Percentiles rank a stretch among this genome's conserved stretches.
Evolutionary conservation across 1,139 yeast species (phyloP).

Genomic region (Candida pseudoviswanathii): DNA sequence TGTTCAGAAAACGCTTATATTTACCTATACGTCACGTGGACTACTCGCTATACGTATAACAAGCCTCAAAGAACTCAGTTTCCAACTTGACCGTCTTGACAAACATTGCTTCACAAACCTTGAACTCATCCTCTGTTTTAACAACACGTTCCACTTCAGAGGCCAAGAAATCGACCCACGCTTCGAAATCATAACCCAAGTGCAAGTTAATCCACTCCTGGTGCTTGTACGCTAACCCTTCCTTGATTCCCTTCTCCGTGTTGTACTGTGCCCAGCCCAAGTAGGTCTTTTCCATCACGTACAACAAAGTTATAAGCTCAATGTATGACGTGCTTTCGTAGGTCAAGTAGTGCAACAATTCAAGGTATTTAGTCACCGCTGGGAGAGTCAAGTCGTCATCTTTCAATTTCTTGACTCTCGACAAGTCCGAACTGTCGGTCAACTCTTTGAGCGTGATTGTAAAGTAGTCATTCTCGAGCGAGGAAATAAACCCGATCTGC

Average conservation of each 20-base stretch:
- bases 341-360: conserved; percentile 33
- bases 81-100: conserved; percentile 40
- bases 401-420: conserved; percentile 24
- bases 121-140: conserved; percentile 16
- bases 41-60: conserved; percentile 31
- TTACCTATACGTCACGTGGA: not conserved
- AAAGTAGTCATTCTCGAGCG: conserved; percentile 53
- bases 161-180: conserved; percentile 49
- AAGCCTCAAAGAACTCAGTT: conserved; percentile 47
- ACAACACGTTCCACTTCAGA: conserved; percentile 45
- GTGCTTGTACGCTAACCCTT: conserved; percentile 42
- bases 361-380: conserved; percentile 41
- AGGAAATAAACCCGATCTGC: conserved; percentile 53
- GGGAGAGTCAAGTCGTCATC: conserved; percentile 23
- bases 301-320: conserved; percentile 47
- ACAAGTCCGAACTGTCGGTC: conserved; percentile 13
- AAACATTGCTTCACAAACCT: conserved; percentile 33
- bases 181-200: conserved; percentile 46
- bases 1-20: not conserved
- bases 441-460: conserved; percentile 34
- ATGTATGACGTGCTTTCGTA: conserved; percentile 35
- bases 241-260: conserved; percentile 22
- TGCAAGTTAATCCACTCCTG: conserved; percentile 56
- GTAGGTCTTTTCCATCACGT: conserved; percentile 53
- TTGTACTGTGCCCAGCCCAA: conserved; percentile 52